Conservation (phyloP, 352 stramenopile species). For the Aphanomyces cochlioides region DNA sequence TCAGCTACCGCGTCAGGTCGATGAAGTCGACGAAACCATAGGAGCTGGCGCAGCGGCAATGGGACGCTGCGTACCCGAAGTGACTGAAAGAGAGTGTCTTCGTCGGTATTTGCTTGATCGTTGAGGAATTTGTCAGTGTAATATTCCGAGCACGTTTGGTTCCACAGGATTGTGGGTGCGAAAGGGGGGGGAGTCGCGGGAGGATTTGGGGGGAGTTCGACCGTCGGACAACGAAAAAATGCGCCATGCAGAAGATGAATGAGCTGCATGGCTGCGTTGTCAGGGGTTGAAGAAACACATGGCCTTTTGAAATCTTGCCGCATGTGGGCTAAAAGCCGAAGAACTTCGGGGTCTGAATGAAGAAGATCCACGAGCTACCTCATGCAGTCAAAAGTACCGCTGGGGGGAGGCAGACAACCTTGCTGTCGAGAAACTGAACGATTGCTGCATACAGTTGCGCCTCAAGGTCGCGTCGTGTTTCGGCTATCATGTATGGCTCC, state of each 20-base stretch:
- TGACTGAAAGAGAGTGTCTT: constrained; percentile 4
- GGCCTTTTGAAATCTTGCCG: neutral
- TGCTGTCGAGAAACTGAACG: neutral
- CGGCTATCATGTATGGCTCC: constrained; percentile 23
- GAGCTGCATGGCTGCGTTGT: neutral
- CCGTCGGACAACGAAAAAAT: neutral
- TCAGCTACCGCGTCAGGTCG: neutral
- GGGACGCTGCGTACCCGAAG: constrained; percentile 13
- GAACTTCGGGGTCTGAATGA: neutral
- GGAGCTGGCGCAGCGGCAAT: constrained; percentile 2
- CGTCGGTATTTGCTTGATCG: neutral
- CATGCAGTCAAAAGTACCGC: neutral
- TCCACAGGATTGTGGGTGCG: neutral
- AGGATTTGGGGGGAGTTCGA: neutral
- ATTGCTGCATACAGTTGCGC: neutral
- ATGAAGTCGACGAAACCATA: constrained; percentile 15
- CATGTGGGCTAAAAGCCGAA: neutral
- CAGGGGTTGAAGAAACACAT: neutral
- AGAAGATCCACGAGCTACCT: neutral
- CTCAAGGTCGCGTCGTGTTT: constrained; percentile 3
- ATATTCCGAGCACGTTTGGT: neutral
- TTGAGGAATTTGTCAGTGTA: neutral
- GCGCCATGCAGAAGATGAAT: neutral
- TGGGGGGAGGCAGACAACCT: neutral
- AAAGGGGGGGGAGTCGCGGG: neutral